Evolutionary conservation across 177 flowering plant species (phyloP).

Genomic region (Tripterygium wilfordii): DNA sequence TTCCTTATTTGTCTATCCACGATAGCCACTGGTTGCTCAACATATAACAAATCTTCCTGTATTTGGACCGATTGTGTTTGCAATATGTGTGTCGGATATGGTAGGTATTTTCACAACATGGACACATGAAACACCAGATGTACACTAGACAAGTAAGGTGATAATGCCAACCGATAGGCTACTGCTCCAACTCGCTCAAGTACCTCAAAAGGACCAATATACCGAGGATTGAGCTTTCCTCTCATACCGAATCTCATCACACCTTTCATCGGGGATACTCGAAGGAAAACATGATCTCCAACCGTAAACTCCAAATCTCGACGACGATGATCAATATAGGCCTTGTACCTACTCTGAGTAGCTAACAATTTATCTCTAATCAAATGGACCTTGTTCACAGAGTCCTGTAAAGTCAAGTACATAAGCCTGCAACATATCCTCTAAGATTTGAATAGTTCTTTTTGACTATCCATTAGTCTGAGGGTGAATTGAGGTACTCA

Average conservation of each 20-base stretch:
- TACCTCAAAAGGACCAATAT: neutral
- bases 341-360: slow-evolving; percentile 5
- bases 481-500: neutral
- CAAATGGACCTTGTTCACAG: neutral
- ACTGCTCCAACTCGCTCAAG: neutral
- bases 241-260: neutral
- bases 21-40: too few species aligned
- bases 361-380: neutral
- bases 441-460: neutral
- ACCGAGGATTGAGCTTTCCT: neutral
- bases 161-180: too few species aligned
- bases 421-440: neutral
- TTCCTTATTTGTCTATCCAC: too few species aligned
- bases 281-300: too few species aligned
- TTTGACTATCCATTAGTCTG: neutral
- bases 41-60: too few species aligned
- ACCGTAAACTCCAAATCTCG: slow-evolving; percentile 1
- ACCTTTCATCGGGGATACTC: too few species aligned
- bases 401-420: neutral
- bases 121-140: too few species aligned
- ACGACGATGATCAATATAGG: neutral
- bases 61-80: too few species aligned
- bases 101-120: too few species aligned
- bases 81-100: too few species aligned
- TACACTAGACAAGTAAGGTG: too few species aligned